Evolutionary conservation across 306 rosid genomes (phyloP).

Genomic region (Morella rubra): DNA sequence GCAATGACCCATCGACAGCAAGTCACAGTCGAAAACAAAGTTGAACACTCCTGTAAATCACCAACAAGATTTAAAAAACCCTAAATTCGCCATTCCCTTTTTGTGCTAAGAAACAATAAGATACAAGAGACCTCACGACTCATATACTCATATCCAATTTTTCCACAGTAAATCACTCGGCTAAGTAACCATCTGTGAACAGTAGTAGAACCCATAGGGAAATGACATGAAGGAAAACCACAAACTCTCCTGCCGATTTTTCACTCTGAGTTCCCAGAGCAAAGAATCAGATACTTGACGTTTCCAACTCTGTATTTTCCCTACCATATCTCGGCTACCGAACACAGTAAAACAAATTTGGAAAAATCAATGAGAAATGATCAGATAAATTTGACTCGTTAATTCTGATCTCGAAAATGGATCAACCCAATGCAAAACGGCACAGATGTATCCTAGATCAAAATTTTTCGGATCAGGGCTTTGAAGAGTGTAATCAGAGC

Average conservation of each 20-base stretch:
- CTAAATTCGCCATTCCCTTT: not conserved
- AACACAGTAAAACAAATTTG: conserved; percentile 1
- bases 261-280: not conserved
- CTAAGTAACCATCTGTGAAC: not conserved
- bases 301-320: not conserved
- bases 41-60: not conserved
- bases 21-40: not conserved
- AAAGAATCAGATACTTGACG: not conserved
- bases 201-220: not conserved
- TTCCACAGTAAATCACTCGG: not conserved
- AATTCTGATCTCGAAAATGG: conserved; percentile 18
- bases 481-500: not conserved
- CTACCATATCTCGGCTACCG: not conserved
- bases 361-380: not conserved
- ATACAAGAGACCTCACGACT: not conserved
- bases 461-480: conserved; percentile 26
- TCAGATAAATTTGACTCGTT: not conserved
- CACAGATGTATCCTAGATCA: conserved; percentile 12
- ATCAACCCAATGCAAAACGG: not conserved
- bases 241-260: not conserved
- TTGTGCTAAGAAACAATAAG: not conserved
- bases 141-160: not conserved
- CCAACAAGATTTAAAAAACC: not conserved
- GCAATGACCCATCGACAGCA: not conserved
- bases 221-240: not conserved